Evolutionary conservation across 257 asterid genomes (phyloP).

Genomic region (Thymus quinquecostatus): DNA sequence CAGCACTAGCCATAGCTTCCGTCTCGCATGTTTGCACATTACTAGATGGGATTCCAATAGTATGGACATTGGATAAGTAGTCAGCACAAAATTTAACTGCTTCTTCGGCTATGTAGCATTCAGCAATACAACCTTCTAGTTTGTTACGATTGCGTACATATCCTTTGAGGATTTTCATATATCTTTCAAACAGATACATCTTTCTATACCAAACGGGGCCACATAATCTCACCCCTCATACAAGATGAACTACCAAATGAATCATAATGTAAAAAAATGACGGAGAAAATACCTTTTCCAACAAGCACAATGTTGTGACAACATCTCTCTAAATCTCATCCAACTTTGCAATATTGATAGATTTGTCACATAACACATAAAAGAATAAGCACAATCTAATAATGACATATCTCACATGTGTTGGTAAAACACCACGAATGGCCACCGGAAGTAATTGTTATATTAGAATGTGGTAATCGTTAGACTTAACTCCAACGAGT

Average conservation of each 20-base stretch:
- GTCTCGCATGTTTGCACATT: fast-evolving
- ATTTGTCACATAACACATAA: neutral
- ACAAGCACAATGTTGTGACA: neutral
- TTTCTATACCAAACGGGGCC: neutral
- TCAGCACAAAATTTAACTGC: neutral
- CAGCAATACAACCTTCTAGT: neutral
- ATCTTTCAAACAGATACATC: neutral
- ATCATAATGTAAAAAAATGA: neutral
- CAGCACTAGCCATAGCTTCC: neutral
- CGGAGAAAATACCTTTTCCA: neutral
- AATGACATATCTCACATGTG: neutral
- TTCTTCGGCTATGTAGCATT: neutral
- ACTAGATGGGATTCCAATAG: neutral
- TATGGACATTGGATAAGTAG: neutral
- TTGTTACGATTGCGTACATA: neutral
- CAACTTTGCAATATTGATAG: neutral
- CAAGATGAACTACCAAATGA: neutral
- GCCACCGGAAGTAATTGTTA: neutral
- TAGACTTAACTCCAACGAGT: neutral
- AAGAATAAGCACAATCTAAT: neutral
- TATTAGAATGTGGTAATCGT: neutral
- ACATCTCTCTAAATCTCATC: neutral
- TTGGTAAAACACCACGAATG: neutral
- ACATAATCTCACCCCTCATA: neutral
- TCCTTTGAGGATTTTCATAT: neutral